A percentile compares a stretch with the other conserved stretches of the same genome.
phyloP scores from a whole-genome alignment of 208 protist genomes.

The Trypanosoma theileri region DNA sequence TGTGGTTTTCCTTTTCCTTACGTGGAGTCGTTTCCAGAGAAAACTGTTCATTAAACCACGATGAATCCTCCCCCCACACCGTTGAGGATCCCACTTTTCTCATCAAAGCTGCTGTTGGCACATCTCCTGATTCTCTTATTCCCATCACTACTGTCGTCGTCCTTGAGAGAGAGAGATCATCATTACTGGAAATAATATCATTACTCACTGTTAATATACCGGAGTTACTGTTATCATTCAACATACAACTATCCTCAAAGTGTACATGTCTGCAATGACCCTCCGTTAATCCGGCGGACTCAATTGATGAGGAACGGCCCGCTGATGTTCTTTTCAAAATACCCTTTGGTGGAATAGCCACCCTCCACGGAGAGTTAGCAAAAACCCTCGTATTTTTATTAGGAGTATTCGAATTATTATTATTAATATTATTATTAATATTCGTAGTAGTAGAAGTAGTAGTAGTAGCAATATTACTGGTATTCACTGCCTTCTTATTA shows the following conservation, averaged over 20 bases:
- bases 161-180: neutral
- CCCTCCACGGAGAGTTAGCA: conserved; percentile 17
- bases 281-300: neutral
- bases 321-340: conserved; percentile 21
- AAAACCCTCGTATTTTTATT: neutral
- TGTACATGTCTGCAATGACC: conserved; percentile 20
- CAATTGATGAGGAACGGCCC: neutral
- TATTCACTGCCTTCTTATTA: neutral
- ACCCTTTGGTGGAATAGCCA: conserved; percentile 8
- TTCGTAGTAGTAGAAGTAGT: neutral
- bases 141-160: neutral
- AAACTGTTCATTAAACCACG: conserved; percentile 72
- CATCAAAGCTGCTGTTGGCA: neutral
- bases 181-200: conserved; percentile 15
- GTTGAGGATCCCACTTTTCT: neutral
- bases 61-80: conserved; percentile 55
- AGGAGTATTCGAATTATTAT: neutral
- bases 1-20: neutral
- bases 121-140: neutral
- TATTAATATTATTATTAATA: neutral
- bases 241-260: conserved; percentile 36
- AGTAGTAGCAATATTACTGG: neutral
- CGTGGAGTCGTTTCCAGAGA: conserved; percentile 19
- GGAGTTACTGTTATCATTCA: no score
- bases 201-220: neutral